Evolutionary conservation across 345 rosid species (phyloP), one percentile per base, ranked within the genome.

Genomic region (Citrus australasica): DNA sequence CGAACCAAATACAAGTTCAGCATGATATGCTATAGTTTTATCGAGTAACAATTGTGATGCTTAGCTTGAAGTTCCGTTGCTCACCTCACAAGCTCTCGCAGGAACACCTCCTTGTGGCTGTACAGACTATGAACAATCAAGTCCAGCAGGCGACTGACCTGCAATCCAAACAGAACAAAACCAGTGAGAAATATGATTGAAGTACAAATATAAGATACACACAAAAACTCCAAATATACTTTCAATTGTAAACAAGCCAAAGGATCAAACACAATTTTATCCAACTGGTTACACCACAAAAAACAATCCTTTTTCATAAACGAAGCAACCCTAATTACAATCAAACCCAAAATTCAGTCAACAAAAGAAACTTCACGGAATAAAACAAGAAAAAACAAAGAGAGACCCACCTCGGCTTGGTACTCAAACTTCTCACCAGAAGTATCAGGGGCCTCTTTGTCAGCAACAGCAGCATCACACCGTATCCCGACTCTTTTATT

Each of bases 81-180:
- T 89, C 76, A 94, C 98, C 99, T 96, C 51, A 96, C 98, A 79
- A 96, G 92, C 82, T 96, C 98, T 75, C 99, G 86, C 69, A 96
- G 93, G 80, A 96, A 96, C 1, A 96, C 90, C 70, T 89, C 94
- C 82, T 92, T 92, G 88, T 92, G 91, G 82, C 94, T 92, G 83
- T 92, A 92, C 24, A 92, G 79, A 80, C 97, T 92, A 73, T 92
- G 94, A 79, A 92, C 97, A 56, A 92, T 92, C 91, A 92, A 86
- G 86, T 92, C 94, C 92, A 92, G 59, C 82, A 92, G 83, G n/a
- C 94, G 82, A 73, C 92, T 90, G 53, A 95, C 99, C 99, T 95
- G 91, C 85, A 79, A 78, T n/a, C 22, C 17, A 46, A 46, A 82
- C 67, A 53, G 6, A 27, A 67, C 13, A 22, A 25, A 28, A 25